phyloP scores from a whole-genome alignment of 2,329 filamentous ascomycete genomes.

The Stagonosporopsis rhizophila region DNA sequence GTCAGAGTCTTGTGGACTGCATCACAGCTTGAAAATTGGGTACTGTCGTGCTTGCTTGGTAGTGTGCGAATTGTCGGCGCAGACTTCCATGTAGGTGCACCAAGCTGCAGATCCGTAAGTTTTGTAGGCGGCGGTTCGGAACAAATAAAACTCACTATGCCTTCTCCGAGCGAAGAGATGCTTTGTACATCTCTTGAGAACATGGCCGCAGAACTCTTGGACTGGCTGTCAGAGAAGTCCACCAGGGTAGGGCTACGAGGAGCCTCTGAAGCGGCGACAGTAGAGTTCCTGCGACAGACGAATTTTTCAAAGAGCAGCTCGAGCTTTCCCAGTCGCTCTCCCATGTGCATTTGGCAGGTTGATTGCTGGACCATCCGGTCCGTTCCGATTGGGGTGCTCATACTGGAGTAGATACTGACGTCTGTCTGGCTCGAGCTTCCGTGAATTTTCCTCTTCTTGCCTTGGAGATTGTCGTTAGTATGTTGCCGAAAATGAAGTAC shows the following conservation, averaged over 20 bases:
- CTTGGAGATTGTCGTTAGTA: conserved; percentile 30
- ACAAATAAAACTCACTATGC: conserved; percentile 35
- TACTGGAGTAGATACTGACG: conserved; percentile 19
- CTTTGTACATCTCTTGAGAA: conserved; percentile 35
- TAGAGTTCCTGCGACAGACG: conserved; percentile 41
- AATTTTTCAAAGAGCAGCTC: conserved; percentile 48
- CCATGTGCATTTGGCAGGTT: conserved; percentile 39
- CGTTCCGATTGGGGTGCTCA: conserved; percentile 21
- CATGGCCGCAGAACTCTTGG: conserved; percentile 28
- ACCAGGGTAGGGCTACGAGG: conserved; percentile 32
- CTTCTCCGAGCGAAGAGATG: conserved; percentile 37
- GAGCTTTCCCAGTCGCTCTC: conserved; percentile 43
- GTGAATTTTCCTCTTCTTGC: conserved; percentile 42
- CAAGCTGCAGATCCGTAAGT: conserved; percentile 32
- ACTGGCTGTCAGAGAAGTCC: conserved; percentile 31
- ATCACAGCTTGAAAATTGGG: conserved; percentile 22
- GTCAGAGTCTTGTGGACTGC: conserved; percentile 30
- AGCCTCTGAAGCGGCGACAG: conserved; percentile 13
- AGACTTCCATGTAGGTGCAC: conserved; percentile 41
- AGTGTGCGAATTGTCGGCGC: conserved; percentile 38
- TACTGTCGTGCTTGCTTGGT: conserved; percentile 25
- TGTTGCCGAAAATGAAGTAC: background rate
- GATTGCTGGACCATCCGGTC: conserved; percentile 28
- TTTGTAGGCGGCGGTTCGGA: background rate
- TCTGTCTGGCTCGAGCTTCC: conserved; percentile 22